Conservation (phyloP, 805 yeast species). For the Pichia membranifaciens region DNA sequence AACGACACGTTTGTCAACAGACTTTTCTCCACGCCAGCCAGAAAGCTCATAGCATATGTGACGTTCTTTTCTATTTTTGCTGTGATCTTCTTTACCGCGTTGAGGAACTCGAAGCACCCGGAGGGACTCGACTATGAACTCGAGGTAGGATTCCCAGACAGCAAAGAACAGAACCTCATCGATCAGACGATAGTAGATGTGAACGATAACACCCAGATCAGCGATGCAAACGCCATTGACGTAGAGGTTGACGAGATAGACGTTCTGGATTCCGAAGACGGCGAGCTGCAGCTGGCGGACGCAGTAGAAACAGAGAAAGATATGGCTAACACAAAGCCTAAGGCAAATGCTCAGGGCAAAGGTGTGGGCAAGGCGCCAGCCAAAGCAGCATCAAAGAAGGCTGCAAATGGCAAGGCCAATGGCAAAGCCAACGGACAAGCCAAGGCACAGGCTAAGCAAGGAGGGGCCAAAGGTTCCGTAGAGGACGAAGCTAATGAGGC, state of each 20-base stretch:
- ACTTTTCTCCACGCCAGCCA: constrained; percentile 30
- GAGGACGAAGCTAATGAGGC: neutral
- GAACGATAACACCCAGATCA: neutral
- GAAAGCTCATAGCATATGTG: constrained; percentile 12
- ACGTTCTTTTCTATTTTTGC: constrained; percentile 13
- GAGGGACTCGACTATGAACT: constrained; percentile 11
- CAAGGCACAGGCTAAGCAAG: too few relatives aligned
- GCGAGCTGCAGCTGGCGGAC: constrained; percentile 2
- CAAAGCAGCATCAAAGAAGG: too few relatives aligned
- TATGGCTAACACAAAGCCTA: too few relatives aligned
- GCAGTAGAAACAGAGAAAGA: too few relatives aligned
- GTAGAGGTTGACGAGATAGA: constrained; percentile 8
- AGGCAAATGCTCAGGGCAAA: too few relatives aligned
- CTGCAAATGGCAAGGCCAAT: too few relatives aligned
- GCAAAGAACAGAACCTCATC: constrained; percentile 5
- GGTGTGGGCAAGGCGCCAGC: too few relatives aligned
- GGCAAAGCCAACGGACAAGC: too few relatives aligned
- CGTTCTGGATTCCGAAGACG: constrained; percentile 8
- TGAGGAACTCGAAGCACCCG: constrained; percentile 2
- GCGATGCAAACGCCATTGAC: neutral
- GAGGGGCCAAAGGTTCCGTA: too few relatives aligned
- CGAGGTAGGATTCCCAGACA: constrained; percentile 8
- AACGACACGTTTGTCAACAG: constrained; percentile 4
- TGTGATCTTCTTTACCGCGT: constrained; percentile 8
- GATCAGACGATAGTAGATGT: neutral